Conservation (phyloP, 169 alveolate species). For the Toxoplasma gondii region DNA sequence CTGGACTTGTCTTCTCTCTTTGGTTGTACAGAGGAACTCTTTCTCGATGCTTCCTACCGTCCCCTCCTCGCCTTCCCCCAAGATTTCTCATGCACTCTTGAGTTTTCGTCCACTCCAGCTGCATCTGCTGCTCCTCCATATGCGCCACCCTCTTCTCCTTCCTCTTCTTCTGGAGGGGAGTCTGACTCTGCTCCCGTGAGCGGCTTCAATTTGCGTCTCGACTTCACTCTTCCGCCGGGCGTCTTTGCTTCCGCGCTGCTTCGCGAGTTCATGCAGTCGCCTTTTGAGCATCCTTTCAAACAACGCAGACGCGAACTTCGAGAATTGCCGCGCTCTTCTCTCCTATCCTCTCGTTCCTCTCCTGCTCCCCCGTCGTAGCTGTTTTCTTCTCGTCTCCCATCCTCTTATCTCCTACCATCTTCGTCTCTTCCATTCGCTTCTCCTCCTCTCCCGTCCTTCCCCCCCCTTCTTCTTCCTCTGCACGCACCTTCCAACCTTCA, state of each 20-base stretch:
- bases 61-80: not conserved
- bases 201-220: not conserved
- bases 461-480: no score
- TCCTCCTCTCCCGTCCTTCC: no score
- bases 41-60: conserved; percentile 27
- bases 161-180: not conserved
- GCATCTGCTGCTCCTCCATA: not conserved
- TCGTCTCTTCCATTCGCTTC: no score
- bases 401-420: no score
- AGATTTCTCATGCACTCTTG: not conserved
- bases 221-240: conserved; percentile 9
- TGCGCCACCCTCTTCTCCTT: not conserved
- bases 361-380: not conserved
- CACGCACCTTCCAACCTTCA: no score
- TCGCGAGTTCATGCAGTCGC: not conserved
- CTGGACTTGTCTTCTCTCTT: no score
- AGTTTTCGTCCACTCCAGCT: not conserved
- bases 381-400: not conserved
- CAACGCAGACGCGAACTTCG: not conserved
- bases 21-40: not conserved
- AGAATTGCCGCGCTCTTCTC: not conserved
- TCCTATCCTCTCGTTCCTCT: not conserved
- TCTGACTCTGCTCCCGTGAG: not conserved
- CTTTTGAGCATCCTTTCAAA: conserved; percentile 5
- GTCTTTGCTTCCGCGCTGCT: not conserved